Evolutionary conservation across 345 rosid genomes (phyloP).

Genomic region (Citrus hindsii): DNA sequence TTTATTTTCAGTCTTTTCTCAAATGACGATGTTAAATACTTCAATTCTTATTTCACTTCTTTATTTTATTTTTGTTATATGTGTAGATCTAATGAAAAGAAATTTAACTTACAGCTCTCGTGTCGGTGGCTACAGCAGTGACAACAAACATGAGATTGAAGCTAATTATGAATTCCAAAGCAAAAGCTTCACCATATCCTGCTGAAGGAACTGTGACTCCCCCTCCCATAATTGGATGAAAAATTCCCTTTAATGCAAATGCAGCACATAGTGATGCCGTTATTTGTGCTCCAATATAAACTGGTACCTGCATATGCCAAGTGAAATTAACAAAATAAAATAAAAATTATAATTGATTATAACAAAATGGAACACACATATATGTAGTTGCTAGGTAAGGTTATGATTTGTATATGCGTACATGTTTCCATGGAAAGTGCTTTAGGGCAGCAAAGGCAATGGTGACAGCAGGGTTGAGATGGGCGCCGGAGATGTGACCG

Average conservation of each 20-base stretch:
- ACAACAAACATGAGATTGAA: slow-evolving; percentile 93
- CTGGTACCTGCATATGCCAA: slow-evolving; percentile 46
- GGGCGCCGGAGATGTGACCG: slow-evolving; percentile 92
- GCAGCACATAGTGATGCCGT: slow-evolving; percentile 72
- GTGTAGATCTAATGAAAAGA: no score
- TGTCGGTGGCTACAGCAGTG: slow-evolving; percentile 95
- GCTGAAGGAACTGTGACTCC: slow-evolving; percentile 80
- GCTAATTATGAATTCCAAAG: slow-evolving; percentile 76
- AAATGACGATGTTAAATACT: neutral
- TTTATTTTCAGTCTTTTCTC: neutral
- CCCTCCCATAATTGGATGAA: slow-evolving; percentile 69
- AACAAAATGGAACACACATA: neutral
- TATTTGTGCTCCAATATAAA: slow-evolving; percentile 68
- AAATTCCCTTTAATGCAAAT: slow-evolving; percentile 59
- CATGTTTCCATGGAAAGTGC: slow-evolving; percentile 83
- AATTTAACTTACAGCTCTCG: slow-evolving; percentile 62
- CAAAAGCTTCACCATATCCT: slow-evolving; percentile 62
- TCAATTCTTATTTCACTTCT: neutral
- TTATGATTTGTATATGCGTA: slow-evolving; percentile 9
- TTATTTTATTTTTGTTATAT: neutral
- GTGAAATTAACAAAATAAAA: neutral
- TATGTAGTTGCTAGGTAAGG: no score
- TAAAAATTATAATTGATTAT: no score
- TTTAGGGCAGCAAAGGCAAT: slow-evolving; percentile 71
- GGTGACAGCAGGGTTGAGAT: slow-evolving; percentile 81